Evolutionary conservation across 768 basidiomycete species (phyloP), one percentile per base, ranked within the genome.

Genomic region (Cystobasidium ongulense): DNA sequence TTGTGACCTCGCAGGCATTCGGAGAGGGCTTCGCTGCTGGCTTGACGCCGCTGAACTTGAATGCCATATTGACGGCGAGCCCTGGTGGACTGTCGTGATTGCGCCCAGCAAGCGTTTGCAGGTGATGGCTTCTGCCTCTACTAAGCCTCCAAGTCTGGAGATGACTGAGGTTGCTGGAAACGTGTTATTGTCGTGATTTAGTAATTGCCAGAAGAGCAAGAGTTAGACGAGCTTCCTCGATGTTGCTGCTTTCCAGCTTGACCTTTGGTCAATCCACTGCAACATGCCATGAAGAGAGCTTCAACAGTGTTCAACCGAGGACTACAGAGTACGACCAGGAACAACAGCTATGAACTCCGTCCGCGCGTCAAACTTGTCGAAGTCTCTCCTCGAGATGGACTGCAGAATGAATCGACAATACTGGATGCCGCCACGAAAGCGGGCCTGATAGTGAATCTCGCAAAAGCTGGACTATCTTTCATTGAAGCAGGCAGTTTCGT

Each of bases 401-500:
- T 75, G 13, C 72, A 75, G 35, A 75, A 75, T 63, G 75, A 75
- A 62, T 21, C n/a, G 23, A 66, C 41, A 3, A 8, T 62, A 1
- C 36, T 75, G 10, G 23, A 25, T 53, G 41, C 54, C n/a, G 72
- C 62, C 13, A 43, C 38, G n/a, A 75, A 73, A 70, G 72, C 63
- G 18, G 46, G 38, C 13, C 74, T 75, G n/a, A 73, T 75, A 59
- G 29, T 29, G 11, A n/a, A 61, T 23, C 72, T 75, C 27, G 35
- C 43, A 27, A 31, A 38, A 17, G 29, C 27, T 46, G 75, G 75
- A 39, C 53, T 73, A 21, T 29, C 17, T 11, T 39, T 53, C 23
- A 61, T 75, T n/a, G 75, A 75, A 66, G 75, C 74, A 39, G 73
- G 74, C 18, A 38, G 73, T 18, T 75, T 46, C 39, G 63, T 74